Conservation (phyloP, 495 filamentous ascomycete genomes). For the Pyrenopolyporus hunteri region DNA sequence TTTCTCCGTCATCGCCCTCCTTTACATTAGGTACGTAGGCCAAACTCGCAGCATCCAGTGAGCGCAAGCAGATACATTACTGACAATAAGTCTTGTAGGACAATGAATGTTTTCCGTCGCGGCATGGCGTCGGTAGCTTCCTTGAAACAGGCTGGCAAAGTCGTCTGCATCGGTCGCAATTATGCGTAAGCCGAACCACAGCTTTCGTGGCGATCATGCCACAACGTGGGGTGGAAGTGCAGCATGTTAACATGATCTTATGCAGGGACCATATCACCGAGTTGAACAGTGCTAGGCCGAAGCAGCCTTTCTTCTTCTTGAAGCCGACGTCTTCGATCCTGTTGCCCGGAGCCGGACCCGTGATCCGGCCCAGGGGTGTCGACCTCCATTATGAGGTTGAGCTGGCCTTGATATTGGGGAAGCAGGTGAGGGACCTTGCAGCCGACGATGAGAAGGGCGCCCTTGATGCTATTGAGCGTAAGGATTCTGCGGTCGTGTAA, state of each 20-base stretch:
- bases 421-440: conserved; percentile 74
- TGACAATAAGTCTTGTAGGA: conserved; percentile 20
- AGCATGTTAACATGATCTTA: conserved; percentile 35
- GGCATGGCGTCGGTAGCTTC: conserved; percentile 62
- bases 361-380: conserved; percentile 80
- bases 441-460: conserved; percentile 65
- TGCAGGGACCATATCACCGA: conserved; percentile 90
- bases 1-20: conserved; percentile 23
- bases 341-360: conserved; percentile 75
- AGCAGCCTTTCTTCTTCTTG: conserved; percentile 98
- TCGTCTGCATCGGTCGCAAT: conserved; percentile 97
- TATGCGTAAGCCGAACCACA: conserved; percentile 73
- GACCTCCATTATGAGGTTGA: conserved; percentile 95
- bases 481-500: conserved; percentile 19
- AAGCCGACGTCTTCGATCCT: conserved; percentile 89
- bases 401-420: conserved; percentile 85
- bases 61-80: conserved; percentile 12
- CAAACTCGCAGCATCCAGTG: conserved; percentile 7
- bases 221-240: conserved; percentile 9
- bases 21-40: conserved; percentile 11
- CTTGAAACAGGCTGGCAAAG: conserved; percentile 76
- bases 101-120: conserved; percentile 51
- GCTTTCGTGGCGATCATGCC: background rate
- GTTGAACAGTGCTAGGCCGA: conserved; percentile 82
- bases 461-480: conserved; percentile 66